These are phyloP conservation scores for Neonectria neomacrospora DNA, from an alignment of 2,329 filamentous ascomycete genomes.

Conservation along the genomic window DNA sequence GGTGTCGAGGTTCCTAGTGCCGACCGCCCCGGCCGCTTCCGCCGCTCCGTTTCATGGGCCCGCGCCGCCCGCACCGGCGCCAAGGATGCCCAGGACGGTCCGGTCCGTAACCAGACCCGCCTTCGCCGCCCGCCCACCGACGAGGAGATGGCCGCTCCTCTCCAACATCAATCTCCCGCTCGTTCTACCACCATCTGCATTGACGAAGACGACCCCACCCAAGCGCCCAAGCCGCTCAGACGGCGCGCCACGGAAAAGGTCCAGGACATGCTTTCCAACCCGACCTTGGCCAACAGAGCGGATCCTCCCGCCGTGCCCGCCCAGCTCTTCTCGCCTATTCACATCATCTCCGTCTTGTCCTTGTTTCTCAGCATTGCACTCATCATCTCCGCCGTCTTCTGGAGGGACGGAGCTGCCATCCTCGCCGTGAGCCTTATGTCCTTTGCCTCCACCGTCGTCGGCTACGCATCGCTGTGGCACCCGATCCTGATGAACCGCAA, in stretches of 20 bases:
- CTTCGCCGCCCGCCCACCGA: conserved; percentile 30
- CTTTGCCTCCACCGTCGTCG: conserved; percentile 63
- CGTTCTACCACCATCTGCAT: conserved; percentile 25
- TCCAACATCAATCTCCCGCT: not conserved
- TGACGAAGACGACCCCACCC: conserved; percentile 10
- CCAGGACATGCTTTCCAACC: conserved; percentile 56
- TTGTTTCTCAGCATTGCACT: conserved; percentile 61
- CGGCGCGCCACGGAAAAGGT: conserved; percentile 54
- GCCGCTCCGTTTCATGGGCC: conserved; percentile 27
- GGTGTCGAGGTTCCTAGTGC: conserved; percentile 23
- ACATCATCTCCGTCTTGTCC: conserved; percentile 64
- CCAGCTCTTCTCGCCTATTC: conserved; percentile 61
- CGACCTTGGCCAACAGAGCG: conserved; percentile 51
- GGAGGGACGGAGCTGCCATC: conserved; percentile 51
- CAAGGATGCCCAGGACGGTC: conserved; percentile 2
- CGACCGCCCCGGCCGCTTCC: conserved; percentile 16
- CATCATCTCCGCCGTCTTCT: conserved; percentile 54
- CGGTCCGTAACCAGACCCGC: conserved; percentile 9
- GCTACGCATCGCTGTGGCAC: conserved; percentile 68
- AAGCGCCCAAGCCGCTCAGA: conserved; percentile 29
- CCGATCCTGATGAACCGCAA: conserved; percentile 64
- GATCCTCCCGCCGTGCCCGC: conserved; percentile 61
- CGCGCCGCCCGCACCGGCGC: conserved; percentile 16
- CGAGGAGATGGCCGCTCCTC: conserved; percentile 28
- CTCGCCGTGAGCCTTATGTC: conserved; percentile 63